Evolutionary conservation across 306 rosid genomes (phyloP).

Genomic region (Cicer judaicum): DNA sequence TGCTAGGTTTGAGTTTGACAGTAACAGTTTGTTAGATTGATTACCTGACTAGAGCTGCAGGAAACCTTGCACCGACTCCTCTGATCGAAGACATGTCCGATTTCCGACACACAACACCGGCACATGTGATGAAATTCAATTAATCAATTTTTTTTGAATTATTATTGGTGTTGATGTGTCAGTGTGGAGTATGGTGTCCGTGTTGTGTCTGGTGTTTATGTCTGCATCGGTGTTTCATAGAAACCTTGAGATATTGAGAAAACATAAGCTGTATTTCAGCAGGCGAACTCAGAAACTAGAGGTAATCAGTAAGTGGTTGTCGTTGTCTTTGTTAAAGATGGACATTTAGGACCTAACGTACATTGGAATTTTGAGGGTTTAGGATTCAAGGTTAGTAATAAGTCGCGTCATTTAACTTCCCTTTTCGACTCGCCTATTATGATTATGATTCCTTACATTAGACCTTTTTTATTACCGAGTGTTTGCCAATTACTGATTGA

Average conservation of each 20-base stretch:
- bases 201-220: too few species aligned
- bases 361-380: slow-evolving; percentile 6
- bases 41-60: background rate
- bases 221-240: too few species aligned
- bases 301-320: background rate
- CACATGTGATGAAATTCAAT: too few species aligned
- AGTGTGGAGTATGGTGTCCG: too few species aligned
- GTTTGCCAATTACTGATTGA: background rate
- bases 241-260: background rate
- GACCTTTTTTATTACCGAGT: background rate
- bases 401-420: background rate
- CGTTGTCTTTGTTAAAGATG: slow-evolving; percentile 8
- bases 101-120: too few species aligned
- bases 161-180: too few species aligned
- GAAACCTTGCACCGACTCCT: background rate
- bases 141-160: too few species aligned
- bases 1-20: slow-evolving; percentile 4
- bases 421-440: background rate
- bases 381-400: background rate
- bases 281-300: slow-evolving; percentile 11
- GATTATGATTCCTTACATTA: background rate
- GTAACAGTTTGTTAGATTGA: background rate
- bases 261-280: background rate
- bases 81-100: too few species aligned
- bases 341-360: background rate